Percentiles rank a stretch among this genome's conserved stretches.
phyloP scores from a whole-genome alignment of 345 rosid genomes.

The Moricandia moricandioides region DNA sequence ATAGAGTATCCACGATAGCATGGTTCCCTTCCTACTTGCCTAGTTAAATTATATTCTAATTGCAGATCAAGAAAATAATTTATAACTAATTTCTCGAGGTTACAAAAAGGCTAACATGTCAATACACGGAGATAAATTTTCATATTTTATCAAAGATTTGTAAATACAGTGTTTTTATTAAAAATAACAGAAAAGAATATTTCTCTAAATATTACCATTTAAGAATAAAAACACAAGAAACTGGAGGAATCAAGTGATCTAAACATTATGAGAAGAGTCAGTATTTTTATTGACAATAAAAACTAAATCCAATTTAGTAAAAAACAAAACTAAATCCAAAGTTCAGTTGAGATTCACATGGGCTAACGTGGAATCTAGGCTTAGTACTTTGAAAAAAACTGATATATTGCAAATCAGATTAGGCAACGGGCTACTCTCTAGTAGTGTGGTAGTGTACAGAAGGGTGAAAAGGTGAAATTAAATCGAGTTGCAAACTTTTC shows the following conservation, averaged over 20 bases:
- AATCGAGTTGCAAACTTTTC: neutral
- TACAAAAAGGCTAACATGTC: neutral
- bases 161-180: neutral
- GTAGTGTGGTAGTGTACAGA: conserved; percentile 16
- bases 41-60: neutral
- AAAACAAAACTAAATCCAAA: neutral
- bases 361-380: conserved; percentile 23
- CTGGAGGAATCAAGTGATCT: neutral
- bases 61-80: neutral
- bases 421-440: conserved; percentile 23
- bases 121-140: neutral
- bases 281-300: neutral
- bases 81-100: neutral
- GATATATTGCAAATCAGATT: neutral
- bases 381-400: neutral
- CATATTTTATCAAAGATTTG: neutral
- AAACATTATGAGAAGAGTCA: neutral
- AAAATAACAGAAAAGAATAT: neutral
- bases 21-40: conserved; percentile 11
- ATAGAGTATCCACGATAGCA: conserved; percentile 12
- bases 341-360: conserved; percentile 14
- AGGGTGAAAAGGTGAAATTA: neutral
- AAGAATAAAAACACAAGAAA: neutral
- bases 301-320: no score
- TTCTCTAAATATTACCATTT: neutral